These are phyloP conservation scores for Citrus medica DNA, from an alignment of 345 rosid genomes.

Conservation along the genomic window DNA sequence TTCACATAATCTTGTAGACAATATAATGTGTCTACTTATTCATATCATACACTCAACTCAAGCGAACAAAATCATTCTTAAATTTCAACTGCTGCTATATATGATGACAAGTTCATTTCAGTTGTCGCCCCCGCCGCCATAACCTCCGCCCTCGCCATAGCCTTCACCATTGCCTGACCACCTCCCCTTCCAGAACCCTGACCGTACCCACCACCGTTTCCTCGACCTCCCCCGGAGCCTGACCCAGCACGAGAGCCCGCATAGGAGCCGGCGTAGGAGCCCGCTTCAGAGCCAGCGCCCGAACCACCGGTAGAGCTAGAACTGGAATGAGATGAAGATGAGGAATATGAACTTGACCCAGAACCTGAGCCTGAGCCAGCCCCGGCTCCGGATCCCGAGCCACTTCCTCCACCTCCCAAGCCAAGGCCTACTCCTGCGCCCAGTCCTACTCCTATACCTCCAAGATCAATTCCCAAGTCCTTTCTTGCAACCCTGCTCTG, in stretches of 20 bases:
- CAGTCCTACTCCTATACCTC: conserved; percentile 41
- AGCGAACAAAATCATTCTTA: not conserved
- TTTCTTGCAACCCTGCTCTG: conserved; percentile 46
- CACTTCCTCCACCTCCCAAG: conserved; percentile 37
- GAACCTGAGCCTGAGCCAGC: conserved; percentile 30
- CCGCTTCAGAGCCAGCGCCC: conserved; percentile 29
- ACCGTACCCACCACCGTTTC: conserved; percentile 5
- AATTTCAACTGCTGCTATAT: not conserved
- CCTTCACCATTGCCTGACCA: conserved; percentile 26
- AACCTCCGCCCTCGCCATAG: conserved; percentile 28
- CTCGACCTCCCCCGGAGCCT: not conserved
- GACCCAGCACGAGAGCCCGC: conserved; percentile 17
- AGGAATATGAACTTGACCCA: conserved; percentile 19
- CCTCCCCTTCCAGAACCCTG: conserved; percentile 19
- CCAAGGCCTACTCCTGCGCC: conserved; percentile 44
- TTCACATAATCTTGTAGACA: not conserved
- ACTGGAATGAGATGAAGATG: conserved; percentile 16
- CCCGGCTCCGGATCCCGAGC: conserved; percentile 37
- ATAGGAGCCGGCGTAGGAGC: conserved; percentile 17
- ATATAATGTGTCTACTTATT: not conserved
- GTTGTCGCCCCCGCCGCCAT: conserved; percentile 23
- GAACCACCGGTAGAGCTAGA: conserved; percentile 21
- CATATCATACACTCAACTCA: not conserved
- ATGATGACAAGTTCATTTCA: not conserved
- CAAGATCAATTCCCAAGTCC: conserved; percentile 51